Base-by-base conservation (phyloP, 2,329 filamentous ascomycete species). In the Neurospora sp. region DNA sequence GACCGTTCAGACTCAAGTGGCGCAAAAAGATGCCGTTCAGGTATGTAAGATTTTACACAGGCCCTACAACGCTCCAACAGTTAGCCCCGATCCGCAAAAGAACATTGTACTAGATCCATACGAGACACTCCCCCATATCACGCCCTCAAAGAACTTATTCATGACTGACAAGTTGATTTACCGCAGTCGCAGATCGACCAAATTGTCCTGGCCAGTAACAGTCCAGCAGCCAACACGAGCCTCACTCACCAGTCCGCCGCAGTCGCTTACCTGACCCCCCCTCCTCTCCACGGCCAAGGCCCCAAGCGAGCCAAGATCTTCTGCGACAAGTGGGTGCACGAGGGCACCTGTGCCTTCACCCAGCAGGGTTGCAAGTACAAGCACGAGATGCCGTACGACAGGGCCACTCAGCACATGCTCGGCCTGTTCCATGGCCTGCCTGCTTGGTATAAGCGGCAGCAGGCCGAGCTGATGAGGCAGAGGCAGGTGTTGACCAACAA, bases 321-420 rank as follows among this genome's bases (percentile, higher is more conserved):
- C 79, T 97, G 93, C 80, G 92, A 93, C 70, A 92, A 95, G 79
- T 97, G 93, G 93, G 90, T 97, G 69, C 89, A 92, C 75, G 90
- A 91, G 70, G 93, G 93, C 23, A 88, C 92, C 62, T 97, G 94
- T 78, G 91, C 91, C 72, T 97, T 92, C 78, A 89, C 87, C 3
- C 92, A 96, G 78, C 90, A 94, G 76, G 93, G 94, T 0, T 97
- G 94, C 82, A 88, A 90, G 73, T 97, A 89, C 83, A 95, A 93
- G 81, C 94, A 97, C 78, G 92, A 96, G 78, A 97, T 97, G 91
- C 94, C 94, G 0, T 79, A 82, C 36, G 88, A 93, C 73, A 83
- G 83, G 67, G 81, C 83, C 0, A 91, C 88, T 0, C 87, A 96
- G 74, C 81, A 86, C 62, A 83, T 85, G 6, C 84, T 97, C 2